A percentile compares a stretch with the other conserved stretches of the same genome.
Evolutionary conservation across 805 yeast species (phyloP).

Genomic region (Cyberlindnera suaveolens): DNA sequence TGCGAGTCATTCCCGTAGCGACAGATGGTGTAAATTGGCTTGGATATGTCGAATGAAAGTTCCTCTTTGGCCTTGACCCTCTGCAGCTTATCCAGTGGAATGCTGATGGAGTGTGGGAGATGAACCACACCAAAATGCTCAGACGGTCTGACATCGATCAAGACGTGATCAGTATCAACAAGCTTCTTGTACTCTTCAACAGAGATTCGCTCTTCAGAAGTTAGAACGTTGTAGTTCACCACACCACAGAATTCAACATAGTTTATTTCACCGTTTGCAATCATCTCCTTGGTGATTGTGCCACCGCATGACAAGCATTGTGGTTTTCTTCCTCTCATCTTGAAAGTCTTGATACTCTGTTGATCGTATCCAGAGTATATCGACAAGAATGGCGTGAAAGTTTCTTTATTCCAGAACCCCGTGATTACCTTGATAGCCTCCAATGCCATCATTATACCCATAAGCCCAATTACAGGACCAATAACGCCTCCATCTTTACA

Average conservation of each 20-base stretch:
- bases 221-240: slow-evolving; percentile 39
- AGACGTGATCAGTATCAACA: slow-evolving; percentile 18
- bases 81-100: slow-evolving; percentile 52
- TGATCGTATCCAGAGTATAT: slow-evolving; percentile 62
- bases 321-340: slow-evolving; percentile 63
- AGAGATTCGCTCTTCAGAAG: slow-evolving; percentile 39
- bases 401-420: slow-evolving; percentile 42
- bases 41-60: slow-evolving; percentile 24
- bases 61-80: slow-evolving; percentile 23
- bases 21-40: slow-evolving; percentile 62
- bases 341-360: slow-evolving; percentile 65
- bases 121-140: slow-evolving; percentile 69
- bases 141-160: slow-evolving; percentile 76
- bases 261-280: slow-evolving; percentile 45
- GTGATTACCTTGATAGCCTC: slow-evolving; percentile 76
- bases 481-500: slow-evolving; percentile 93
- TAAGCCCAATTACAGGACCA: slow-evolving; percentile 93
- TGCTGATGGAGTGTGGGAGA: slow-evolving; percentile 51
- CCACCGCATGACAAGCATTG: slow-evolving; percentile 61
- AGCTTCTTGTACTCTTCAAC: slow-evolving; percentile 30
- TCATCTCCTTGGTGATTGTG: slow-evolving; percentile 37
- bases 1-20: slow-evolving; percentile 91
- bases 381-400: slow-evolving; percentile 63
- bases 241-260: slow-evolving; percentile 76
- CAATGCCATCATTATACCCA: slow-evolving; percentile 84